Evolutionary conservation across 164 flowering plant genomes (phyloP).

Genomic region (Vitis rotundifolia): DNA sequence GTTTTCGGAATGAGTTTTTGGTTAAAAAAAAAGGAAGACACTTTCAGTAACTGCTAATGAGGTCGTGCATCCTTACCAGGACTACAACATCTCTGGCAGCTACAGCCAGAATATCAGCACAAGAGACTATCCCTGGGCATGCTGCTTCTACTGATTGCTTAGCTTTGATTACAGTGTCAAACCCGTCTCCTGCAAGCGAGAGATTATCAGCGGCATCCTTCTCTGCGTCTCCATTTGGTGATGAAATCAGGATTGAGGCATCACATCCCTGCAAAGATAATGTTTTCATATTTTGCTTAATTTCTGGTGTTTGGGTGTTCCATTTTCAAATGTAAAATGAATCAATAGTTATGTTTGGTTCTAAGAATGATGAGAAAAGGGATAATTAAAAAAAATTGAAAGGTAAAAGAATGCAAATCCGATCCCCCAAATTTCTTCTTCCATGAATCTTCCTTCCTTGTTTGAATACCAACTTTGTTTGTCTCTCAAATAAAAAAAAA

Average conservation of each 20-base stretch:
- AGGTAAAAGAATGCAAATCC: no score
- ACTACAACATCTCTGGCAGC: constrained; percentile 74
- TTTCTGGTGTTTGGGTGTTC: neutral
- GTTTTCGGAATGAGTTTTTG: no score
- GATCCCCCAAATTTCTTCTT: no score
- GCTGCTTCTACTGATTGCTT: constrained; percentile 63
- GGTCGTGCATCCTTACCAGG: constrained; percentile 43
- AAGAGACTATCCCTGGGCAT: constrained; percentile 79
- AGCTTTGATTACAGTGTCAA: constrained; percentile 72
- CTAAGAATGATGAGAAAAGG: no score
- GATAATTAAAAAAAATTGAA: no score
- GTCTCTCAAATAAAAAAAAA: no score
- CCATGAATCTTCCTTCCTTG: no score
- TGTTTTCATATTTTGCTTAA: neutral
- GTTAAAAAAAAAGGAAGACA: neutral
- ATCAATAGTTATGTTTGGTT: no score
- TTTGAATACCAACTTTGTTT: no score
- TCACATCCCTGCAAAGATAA: constrained; percentile 65
- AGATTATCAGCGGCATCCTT: constrained; percentile 67
- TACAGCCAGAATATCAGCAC: constrained; percentile 74
- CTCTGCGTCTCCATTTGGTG: constrained; percentile 69
- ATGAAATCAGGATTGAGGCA: constrained; percentile 65
- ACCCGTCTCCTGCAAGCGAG: constrained; percentile 83
- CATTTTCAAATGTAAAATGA: no score
- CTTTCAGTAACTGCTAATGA: no score